Conservation (phyloP, 2,329 filamentous ascomycete genomes). For the Colletotrichum simmondsii region DNA sequence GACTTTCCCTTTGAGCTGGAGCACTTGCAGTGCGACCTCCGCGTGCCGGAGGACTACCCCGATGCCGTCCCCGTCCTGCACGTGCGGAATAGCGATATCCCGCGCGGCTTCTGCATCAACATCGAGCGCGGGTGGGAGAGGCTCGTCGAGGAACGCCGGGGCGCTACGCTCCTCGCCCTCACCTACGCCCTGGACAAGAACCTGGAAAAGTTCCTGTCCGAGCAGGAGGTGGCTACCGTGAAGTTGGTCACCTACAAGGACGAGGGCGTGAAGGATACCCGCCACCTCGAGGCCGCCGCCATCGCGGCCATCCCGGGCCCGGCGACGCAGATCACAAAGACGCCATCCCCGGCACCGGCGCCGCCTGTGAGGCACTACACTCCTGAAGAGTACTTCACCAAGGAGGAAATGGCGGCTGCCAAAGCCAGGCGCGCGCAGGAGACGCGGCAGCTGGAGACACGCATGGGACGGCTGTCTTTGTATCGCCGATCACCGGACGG, state of each 20-base stretch:
- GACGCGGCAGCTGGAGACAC: constrained; percentile 78
- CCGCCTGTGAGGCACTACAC: constrained; percentile 45
- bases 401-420: constrained; percentile 70
- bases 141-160: constrained; percentile 66
- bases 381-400: constrained; percentile 62
- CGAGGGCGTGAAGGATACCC: constrained; percentile 63
- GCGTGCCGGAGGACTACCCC: constrained; percentile 74
- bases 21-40: constrained; percentile 74
- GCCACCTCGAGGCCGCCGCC: constrained; percentile 49
- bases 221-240: constrained; percentile 77
- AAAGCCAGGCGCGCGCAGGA: constrained; percentile 73
- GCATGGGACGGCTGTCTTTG: constrained; percentile 73
- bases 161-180: constrained; percentile 71
- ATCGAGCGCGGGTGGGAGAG: constrained; percentile 79
- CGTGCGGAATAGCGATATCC: constrained; percentile 76
- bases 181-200: constrained; percentile 79
- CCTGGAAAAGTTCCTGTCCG: constrained; percentile 75
- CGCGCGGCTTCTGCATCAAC: constrained; percentile 78
- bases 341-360: neutral
- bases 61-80: constrained; percentile 65
- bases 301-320: neutral
- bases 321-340: neutral
- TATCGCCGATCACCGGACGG: constrained; percentile 79
- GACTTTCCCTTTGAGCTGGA: constrained; percentile 85
- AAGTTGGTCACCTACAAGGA: constrained; percentile 74